A percentile compares a stretch with the other conserved stretches of the same genome.
phyloP scores from a whole-genome alignment of 2,329 filamentous ascomycete species.

The Fusarium devonianum region DNA sequence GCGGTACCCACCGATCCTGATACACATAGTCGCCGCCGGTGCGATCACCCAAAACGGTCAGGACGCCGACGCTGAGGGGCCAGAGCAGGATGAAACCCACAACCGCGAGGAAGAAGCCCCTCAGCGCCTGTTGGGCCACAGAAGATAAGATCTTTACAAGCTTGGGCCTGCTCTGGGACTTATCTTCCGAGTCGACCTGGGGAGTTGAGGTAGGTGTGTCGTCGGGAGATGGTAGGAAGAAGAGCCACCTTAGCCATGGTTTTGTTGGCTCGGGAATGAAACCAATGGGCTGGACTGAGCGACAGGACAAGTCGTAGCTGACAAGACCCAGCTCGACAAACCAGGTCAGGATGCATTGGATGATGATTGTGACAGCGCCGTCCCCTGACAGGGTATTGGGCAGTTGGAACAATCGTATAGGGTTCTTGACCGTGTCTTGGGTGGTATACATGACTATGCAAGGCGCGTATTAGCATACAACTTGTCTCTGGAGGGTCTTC shows the following conservation, averaged over 20 bases:
- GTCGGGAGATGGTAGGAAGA: slow-evolving; percentile 20
- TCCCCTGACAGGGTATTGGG: slow-evolving; percentile 60
- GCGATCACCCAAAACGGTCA: slow-evolving; percentile 49
- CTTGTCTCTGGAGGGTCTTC: background rate
- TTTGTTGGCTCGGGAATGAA: slow-evolving; percentile 49
- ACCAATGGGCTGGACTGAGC: slow-evolving; percentile 56
- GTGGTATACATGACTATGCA: slow-evolving; percentile 56
- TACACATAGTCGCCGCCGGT: slow-evolving; percentile 55
- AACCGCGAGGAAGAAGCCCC: slow-evolving; percentile 43
- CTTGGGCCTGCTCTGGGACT: slow-evolving; percentile 1
- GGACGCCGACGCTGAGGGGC: slow-evolving; percentile 52
- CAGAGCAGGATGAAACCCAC: slow-evolving; percentile 54
- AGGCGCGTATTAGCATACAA: slow-evolving; percentile 3
- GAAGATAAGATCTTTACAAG: background rate
- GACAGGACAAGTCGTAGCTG: slow-evolving; percentile 53
- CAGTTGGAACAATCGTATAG: slow-evolving; percentile 57
- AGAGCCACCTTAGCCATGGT: slow-evolving; percentile 50
- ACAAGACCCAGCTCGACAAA: slow-evolving; percentile 57
- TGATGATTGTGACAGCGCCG: slow-evolving; percentile 58
- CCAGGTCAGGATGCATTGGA: slow-evolving; percentile 61
- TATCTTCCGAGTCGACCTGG: background rate
- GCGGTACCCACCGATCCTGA: slow-evolving; percentile 52
- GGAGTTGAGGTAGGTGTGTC: background rate
- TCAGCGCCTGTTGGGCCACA: slow-evolving; percentile 42
- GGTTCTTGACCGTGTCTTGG: slow-evolving; percentile 45